These are phyloP conservation scores for Plantago rigida DNA, from an alignment of 305 asterid genomes.

Conservation along the genomic window DNA sequence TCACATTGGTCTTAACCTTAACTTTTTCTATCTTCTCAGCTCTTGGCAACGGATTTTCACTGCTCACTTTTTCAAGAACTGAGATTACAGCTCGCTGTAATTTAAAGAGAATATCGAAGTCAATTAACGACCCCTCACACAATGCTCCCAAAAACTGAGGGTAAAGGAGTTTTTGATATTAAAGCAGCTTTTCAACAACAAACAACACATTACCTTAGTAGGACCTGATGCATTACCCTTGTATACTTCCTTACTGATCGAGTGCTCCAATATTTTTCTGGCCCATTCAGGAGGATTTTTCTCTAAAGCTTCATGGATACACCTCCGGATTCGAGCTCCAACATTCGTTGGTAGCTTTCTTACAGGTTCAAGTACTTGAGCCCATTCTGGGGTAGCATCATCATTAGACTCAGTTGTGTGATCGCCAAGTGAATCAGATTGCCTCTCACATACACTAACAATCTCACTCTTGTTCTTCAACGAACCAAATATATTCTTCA, in stretches of 20 bases:
- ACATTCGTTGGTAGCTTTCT: constrained; percentile 96
- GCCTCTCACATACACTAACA: constrained; percentile 40
- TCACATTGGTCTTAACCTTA: constrained; percentile 39
- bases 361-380: constrained; percentile 83
- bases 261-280: constrained; percentile 57
- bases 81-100: constrained; percentile 83
- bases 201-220: constrained; percentile 62
- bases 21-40: constrained; percentile 62
- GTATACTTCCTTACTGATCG: constrained; percentile 90
- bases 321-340: constrained; percentile 78
- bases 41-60: constrained; percentile 48
- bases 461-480: constrained; percentile 45
- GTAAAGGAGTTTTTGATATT: constrained; percentile 3
- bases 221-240: constrained; percentile 99
- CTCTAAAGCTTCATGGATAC: constrained; percentile 69
- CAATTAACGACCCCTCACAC: neutral
- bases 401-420: constrained; percentile 38
- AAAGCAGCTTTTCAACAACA: constrained; percentile 20
- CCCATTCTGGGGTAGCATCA: constrained; percentile 78
- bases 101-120: constrained; percentile 21
- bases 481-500: constrained; percentile 65
- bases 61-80: constrained; percentile 49
- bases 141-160: neutral
- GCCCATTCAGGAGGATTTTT: constrained; percentile 95
- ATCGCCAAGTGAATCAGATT: constrained; percentile 41